Base-by-base conservation (phyloP, 345 rosid species). In the Gynandropsis gynandra region DNA sequence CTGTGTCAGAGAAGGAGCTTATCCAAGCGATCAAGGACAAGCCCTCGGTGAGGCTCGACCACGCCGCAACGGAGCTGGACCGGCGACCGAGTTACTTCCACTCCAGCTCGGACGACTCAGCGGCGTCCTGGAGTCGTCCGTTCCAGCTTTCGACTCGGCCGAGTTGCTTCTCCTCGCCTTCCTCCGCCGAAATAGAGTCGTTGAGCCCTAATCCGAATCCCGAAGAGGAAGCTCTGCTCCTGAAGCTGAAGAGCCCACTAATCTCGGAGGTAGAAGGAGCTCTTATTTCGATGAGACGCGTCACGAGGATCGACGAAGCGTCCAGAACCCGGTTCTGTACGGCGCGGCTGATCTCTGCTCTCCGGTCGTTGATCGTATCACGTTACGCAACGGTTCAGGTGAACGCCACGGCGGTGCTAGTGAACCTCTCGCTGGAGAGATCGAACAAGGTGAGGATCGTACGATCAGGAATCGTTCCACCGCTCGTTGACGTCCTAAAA, bases 401-500 rank as follows among this genome's bases (percentile, higher is more conserved):
- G 50, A 87, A 87, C 41, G 51, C 81, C 0, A 79, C 78, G 1
- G 98, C 98, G 16, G 75, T 78, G 15, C 15, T 92, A 10, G 96
- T 92, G 47, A 92, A 92, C 39, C 48, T 92, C 19, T 92, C 96
- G 0, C 47, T 92, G 16, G 87, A 78, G 56, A 78, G 71, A 67
- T 54, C 50, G 8, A 87, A 92, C 65, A 87, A 84, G 62, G 75
- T 81, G 16, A 76, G 73, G 80, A 87, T 92, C 64, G 79, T 87
- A 40, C 80, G 98, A 58, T 80, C 87, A 31, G 98, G 98, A 50
- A 62, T 87, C 55, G 79, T 85, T 16, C 98, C 93, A 0, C 64
- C 54, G 3, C 47, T 92, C 35, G 68, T 92, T 21, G 82, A 82
- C 35, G 89, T 80, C 15, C 51, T 92, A 32, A 92, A 77, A 64